Conservation (phyloP, 2,329 filamentous ascomycete species). For the Colletotrichum ledebouriae region DNA sequence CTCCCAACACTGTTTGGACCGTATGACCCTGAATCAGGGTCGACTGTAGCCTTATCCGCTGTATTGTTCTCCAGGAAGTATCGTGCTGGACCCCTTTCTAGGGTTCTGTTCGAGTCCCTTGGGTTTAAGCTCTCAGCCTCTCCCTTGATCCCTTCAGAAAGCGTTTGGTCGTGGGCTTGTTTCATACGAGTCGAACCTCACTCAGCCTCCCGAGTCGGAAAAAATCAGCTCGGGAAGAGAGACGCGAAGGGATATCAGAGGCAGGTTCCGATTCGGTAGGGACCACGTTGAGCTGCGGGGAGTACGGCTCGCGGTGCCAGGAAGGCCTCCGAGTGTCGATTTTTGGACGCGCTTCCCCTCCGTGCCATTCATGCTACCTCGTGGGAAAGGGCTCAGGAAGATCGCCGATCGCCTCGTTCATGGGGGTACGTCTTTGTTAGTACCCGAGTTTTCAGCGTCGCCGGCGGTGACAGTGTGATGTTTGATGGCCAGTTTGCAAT, state of each 20-base stretch:
- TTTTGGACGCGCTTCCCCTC: conserved; percentile 4
- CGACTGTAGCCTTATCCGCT: neutral
- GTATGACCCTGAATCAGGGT: neutral
- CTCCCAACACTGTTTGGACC: neutral
- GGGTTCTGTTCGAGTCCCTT: conserved; percentile 8
- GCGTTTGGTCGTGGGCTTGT: neutral
- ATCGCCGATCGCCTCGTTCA: conserved; percentile 13
- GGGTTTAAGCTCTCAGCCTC: conserved; percentile 5
- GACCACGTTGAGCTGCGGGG: conserved; percentile 1
- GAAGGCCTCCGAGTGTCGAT: conserved; percentile 1
- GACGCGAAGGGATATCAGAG: conserved; percentile 11
- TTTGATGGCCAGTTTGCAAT: neutral
- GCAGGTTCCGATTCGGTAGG: conserved; percentile 17
- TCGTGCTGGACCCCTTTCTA: conserved; percentile 2
- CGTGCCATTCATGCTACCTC: conserved; percentile 11
- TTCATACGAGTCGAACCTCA: conserved; percentile 2
- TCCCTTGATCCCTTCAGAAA: conserved; percentile 17
- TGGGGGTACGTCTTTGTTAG: neutral
- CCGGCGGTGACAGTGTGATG: neutral
- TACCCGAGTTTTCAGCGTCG: conserved; percentile 4
- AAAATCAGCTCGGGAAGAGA: neutral
- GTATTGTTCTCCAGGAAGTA: neutral
- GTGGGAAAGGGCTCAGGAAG: conserved; percentile 8
- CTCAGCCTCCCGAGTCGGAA: conserved; percentile 1
- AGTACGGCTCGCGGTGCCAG: neutral